A percentile compares a stretch with the other conserved stretches of the same genome.
Conservation (phyloP, 169 alveolate species). For the Eimeria maxima region DNA sequence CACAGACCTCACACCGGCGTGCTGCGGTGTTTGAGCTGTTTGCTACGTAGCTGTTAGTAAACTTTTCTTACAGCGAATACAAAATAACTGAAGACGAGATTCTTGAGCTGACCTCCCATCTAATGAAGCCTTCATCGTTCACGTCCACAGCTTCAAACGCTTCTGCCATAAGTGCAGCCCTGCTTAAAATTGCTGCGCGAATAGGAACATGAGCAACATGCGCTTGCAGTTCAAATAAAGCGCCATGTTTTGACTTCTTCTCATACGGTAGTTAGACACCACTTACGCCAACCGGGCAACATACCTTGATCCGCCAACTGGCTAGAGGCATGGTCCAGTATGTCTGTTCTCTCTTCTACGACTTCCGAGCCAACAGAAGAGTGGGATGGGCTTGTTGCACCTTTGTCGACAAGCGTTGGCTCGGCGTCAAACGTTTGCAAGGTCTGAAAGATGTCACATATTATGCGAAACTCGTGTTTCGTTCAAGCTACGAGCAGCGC, state of each 20-base stretch:
- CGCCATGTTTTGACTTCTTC: background rate
- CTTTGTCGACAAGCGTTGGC: background rate
- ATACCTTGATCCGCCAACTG: conserved; percentile 67
- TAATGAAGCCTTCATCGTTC: conserved; percentile 59
- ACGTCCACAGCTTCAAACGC: conserved; percentile 72
- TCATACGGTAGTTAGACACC: background rate
- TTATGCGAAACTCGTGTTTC: background rate
- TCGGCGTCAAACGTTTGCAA: conserved; percentile 29
- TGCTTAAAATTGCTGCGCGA: conserved; percentile 23
- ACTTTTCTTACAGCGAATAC: background rate
- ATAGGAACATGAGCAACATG: background rate
- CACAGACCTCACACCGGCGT: background rate
- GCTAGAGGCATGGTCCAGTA: background rate
- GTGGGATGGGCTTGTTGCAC: background rate
- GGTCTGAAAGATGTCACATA: conserved; percentile 26
- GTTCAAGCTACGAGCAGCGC: background rate
- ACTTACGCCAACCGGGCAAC: background rate
- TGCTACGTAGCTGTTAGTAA: background rate
- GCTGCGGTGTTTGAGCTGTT: background rate
- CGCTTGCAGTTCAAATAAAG: background rate
- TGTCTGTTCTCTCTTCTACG: background rate
- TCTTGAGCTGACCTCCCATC: conserved; percentile 47
- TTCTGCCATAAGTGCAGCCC: conserved; percentile 68
- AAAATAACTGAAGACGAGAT: background rate
- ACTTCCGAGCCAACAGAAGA: background rate